Conservation (phyloP, 2,329 filamentous ascomycete species). For the Trichoderma sp. region DNA sequence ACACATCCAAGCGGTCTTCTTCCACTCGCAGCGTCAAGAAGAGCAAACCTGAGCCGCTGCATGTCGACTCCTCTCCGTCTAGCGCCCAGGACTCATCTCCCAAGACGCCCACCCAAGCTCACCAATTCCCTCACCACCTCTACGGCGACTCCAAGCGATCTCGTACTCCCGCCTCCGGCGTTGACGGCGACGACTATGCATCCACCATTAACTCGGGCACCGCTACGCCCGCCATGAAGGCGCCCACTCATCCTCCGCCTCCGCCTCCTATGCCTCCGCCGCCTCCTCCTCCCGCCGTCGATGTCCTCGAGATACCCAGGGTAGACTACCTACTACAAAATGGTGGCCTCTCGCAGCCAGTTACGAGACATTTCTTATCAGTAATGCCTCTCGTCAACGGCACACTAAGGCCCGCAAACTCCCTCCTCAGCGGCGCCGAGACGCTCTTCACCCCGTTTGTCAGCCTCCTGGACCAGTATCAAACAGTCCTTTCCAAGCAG, state of each 20-base stretch:
- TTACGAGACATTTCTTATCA: constrained; percentile 73
- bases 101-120: constrained; percentile 59
- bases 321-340: constrained; percentile 93
- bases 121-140: constrained; percentile 50
- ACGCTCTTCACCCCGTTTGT: constrained; percentile 81
- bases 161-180: constrained; percentile 35
- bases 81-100: constrained; percentile 58
- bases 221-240: constrained; percentile 39
- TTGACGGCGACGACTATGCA: constrained; percentile 40
- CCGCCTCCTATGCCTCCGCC: constrained; percentile 57
- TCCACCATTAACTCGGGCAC: constrained; percentile 39
- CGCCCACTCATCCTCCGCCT: constrained; percentile 40
- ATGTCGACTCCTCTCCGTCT: constrained; percentile 50
- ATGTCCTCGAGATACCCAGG: constrained; percentile 70
- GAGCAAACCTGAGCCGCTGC: constrained; percentile 40
- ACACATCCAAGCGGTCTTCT: constrained; percentile 40
- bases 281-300: constrained; percentile 74
- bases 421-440: constrained; percentile 66
- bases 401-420: constrained; percentile 59
- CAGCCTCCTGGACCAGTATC: constrained; percentile 82
- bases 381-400: constrained; percentile 60
- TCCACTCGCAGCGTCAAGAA: constrained; percentile 38
- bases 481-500: constrained; percentile 75
- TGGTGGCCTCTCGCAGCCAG: constrained; percentile 71
- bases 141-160: constrained; percentile 44